These are phyloP conservation scores for Chrysoporthe austroafricana DNA, from an alignment of 2,329 filamentous ascomycete genomes.

Conservation along the genomic window DNA sequence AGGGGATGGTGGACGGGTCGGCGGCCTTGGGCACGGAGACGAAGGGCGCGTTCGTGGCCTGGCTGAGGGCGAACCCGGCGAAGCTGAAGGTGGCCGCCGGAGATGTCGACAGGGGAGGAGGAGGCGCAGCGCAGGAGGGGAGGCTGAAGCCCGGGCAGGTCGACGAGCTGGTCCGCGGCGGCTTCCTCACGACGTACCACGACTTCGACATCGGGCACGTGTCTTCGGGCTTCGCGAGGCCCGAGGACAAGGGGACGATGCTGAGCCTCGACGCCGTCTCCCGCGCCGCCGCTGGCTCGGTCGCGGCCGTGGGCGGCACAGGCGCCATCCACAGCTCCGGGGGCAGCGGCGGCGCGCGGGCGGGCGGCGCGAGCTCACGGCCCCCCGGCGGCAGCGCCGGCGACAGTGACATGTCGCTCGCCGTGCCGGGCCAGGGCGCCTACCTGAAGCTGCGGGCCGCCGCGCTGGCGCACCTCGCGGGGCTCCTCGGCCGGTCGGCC, in stretches of 20 bases:
- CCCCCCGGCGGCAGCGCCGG: slow-evolving; percentile 47
- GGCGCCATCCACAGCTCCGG: slow-evolving; percentile 67
- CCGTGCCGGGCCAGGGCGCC: slow-evolving; percentile 68
- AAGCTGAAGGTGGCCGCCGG: slow-evolving; percentile 37
- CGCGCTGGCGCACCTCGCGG: slow-evolving; percentile 62
- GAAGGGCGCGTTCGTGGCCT: slow-evolving; percentile 54
- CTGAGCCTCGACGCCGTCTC: slow-evolving; percentile 66
- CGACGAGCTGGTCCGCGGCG: slow-evolving; percentile 64
- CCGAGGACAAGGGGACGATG: slow-evolving; percentile 59
- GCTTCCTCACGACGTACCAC: slow-evolving; percentile 64
- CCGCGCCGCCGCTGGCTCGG: slow-evolving; percentile 67
- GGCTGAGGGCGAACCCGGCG: slow-evolving; percentile 56
- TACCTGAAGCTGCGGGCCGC: slow-evolving; percentile 68
- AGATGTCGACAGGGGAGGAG: slow-evolving; percentile 1
- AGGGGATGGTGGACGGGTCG: slow-evolving; percentile 47
- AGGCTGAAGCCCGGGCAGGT: slow-evolving; percentile 50
- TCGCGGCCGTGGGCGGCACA: slow-evolving; percentile 71
- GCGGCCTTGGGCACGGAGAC: slow-evolving; percentile 45
- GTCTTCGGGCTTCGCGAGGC: slow-evolving; percentile 47
- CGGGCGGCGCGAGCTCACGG: neutral
- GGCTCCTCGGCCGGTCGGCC: slow-evolving; percentile 59
- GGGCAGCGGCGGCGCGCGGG: slow-evolving; percentile 47
- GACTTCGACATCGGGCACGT: slow-evolving; percentile 40
- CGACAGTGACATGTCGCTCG: slow-evolving; percentile 53
- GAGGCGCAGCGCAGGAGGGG: neutral